Evolutionary conservation across 179 eudicot species (phyloP), one percentile per base, ranked within the genome.

Genomic region (Nepenthes alata): DNA sequence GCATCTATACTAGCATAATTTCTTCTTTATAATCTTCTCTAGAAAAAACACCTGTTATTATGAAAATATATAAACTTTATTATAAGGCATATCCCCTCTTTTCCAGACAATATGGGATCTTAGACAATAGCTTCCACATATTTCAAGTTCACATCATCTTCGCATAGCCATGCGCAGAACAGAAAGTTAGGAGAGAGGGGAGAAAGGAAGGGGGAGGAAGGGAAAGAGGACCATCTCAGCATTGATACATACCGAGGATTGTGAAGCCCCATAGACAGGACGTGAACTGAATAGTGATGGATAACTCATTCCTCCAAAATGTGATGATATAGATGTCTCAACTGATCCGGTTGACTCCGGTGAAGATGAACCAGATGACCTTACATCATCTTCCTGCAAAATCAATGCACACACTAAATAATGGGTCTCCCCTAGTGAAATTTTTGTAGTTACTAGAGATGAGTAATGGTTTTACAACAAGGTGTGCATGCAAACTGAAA

Each of bases 271-370:
- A 73, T 79, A 76, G 57, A 95, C 68, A 5, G 97, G 93, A 61
- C 83, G 83, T 60, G 98, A 87, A 75, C 95, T 89, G 72, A 93
- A 93, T 71, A 93, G 75, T 37, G 98, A 85, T 2, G 98, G 98
- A 68, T 93, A 93, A 70, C 73, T 93, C 97, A 87, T 87, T 68
- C 98, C 98, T 68, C 98, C 98, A 81, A 93, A 93, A 76, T 93
- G 98, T 25, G 97, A 93, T 48, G 98, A 89, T 77, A 89, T 89
- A 74, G 95, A 89, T 61, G 98, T 89, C 76, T 89, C 98, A 56
- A 86, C 90, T 50, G 98, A 90, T 67, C 97, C 93, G 36, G 72
- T 58, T 41, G 97, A 93, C 34, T 83, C 98, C 10, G 98, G 98
- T 48, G 98, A 93, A 67, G 97, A 90, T 60, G 94, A 81, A 41